Evolutionary conservation across 129 eudicot species (phyloP).

Genomic region (Helianthus annuus): HanXRQr2.0-SUNRISE NC_035449.2:61842181-61842680

Average conservation of each 20-base stretch:
- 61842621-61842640: constrained; percentile 2
- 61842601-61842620: not conserved
- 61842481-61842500: not conserved
- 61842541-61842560: too few relatives aligned
- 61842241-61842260: constrained; percentile 18
- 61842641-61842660: not conserved
- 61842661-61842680: constrained; percentile 20
- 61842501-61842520: too few relatives aligned
- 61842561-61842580: not conserved
- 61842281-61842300: not conserved
- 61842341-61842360: not conserved
- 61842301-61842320: constrained; percentile 14
- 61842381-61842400: not conserved
- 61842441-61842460: not conserved
- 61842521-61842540: too few relatives aligned
- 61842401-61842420: not conserved
- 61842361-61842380: not conserved
- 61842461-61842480: not conserved
- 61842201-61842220: not conserved
- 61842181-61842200: not conserved
- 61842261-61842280: constrained; percentile 20
- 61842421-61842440: not conserved
- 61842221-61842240: constrained; percentile 17
- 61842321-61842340: not conserved
- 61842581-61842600: not conserved